Evolutionary conservation across 495 filamentous ascomycete species (phyloP).

Genomic region (Aspergillus funiculosus): DNA sequence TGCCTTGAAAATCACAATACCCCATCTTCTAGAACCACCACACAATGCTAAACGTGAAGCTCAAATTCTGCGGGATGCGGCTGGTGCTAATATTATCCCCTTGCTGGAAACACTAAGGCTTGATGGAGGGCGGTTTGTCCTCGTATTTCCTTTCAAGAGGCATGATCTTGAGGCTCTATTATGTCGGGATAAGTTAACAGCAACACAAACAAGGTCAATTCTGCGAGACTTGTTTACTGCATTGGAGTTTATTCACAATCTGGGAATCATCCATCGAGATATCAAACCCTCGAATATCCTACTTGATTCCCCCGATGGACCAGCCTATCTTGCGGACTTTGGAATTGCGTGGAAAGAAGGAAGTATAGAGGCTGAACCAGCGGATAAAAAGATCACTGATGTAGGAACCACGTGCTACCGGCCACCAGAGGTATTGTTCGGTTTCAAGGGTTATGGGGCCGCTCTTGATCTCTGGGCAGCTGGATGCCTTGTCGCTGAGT

Average conservation of each 20-base stretch:
- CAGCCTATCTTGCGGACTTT: conserved; percentile 81
- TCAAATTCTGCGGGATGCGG: conserved; percentile 56
- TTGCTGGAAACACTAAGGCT: conserved; percentile 67
- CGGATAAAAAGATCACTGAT: conserved; percentile 73
- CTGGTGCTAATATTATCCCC: conserved; percentile 52
- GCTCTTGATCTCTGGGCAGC: conserved; percentile 86
- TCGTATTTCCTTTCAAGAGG: conserved; percentile 80
- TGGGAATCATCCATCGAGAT: conserved; percentile 84
- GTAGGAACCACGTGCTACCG: conserved; percentile 90
- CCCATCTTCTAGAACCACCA: conserved; percentile 64
- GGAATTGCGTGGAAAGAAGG: conserved; percentile 77
- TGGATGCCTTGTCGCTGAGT: conserved; percentile 73
- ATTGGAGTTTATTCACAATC: conserved; percentile 62
- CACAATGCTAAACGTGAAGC: conserved; percentile 76
- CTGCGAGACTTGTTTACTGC: conserved; percentile 67
- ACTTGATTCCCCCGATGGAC: conserved; percentile 58
- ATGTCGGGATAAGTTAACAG: conserved; percentile 39
- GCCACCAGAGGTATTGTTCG: conserved; percentile 86
- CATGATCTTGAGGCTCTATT: conserved; percentile 64
- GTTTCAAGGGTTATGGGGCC: conserved; percentile 61
- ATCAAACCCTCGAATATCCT: conserved; percentile 90
- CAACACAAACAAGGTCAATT: conserved; percentile 38
- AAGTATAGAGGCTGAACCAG: conserved; percentile 56
- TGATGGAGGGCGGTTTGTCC: conserved; percentile 61
- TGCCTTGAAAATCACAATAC: conserved; percentile 85